These are phyloP conservation scores for Colletotrichum sp. DNA, from an alignment of 2,329 filamentous ascomycete species.

Conservation along the genomic window DNA sequence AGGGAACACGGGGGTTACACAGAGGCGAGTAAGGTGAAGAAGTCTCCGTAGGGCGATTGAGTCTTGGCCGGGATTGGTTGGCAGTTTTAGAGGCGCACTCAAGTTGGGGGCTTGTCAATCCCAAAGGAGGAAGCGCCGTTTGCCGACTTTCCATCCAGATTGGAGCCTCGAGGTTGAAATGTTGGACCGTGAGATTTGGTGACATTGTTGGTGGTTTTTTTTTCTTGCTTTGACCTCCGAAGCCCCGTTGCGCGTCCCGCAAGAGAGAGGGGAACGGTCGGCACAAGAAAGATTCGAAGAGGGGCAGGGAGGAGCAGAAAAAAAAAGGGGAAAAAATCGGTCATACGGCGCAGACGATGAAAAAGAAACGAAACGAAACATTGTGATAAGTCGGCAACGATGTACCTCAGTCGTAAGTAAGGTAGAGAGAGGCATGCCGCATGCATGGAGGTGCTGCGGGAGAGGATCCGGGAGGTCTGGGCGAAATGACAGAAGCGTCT, in stretches of 20 bases:
- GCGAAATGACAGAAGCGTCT: slow-evolving; percentile 3
- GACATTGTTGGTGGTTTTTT: background rate
- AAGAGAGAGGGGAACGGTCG: background rate
- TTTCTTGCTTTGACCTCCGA: slow-evolving; percentile 3
- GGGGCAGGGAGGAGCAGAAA: background rate
- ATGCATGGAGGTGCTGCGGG: slow-evolving; percentile 5
- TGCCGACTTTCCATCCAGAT: background rate
- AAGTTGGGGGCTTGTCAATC: background rate
- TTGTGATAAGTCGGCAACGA: background rate
- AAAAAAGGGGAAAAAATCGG: background rate
- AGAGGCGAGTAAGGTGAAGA: background rate
- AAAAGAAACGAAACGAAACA: slow-evolving; percentile 19
- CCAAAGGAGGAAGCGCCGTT: background rate
- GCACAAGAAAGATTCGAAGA: background rate
- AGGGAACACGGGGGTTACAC: background rate
- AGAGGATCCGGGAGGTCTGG: slow-evolving; percentile 12
- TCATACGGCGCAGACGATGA: background rate
- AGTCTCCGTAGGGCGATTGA: background rate
- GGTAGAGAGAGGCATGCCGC: background rate
- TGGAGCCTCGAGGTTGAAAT: background rate
- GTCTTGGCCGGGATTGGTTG: background rate
- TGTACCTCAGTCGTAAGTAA: background rate
- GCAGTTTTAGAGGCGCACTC: background rate
- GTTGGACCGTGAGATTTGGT: background rate
- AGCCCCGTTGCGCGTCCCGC: background rate